Base-by-base conservation (phyloP, 1,284 basidiomycete genomes). In the Salmacisia buchloeana region DNA sequence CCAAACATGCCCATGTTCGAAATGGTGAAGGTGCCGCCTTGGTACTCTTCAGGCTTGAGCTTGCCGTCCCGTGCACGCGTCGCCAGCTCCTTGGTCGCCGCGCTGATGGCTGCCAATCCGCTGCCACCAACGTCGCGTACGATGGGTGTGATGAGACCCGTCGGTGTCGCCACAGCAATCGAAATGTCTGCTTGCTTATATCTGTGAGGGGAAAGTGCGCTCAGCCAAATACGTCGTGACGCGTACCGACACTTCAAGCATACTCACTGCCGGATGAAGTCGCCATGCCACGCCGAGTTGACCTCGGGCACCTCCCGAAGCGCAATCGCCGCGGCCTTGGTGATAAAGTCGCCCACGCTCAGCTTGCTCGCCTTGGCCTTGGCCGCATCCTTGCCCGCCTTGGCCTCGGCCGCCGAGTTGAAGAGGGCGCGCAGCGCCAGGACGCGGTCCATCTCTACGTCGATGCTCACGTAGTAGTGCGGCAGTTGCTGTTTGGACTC, bases 1-100 rank as follows among this genome's bases (percentile, higher is more conserved):
- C 92, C 94, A 79, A 86, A 96, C 96, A 98, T 98, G 83, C 96
- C 96, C 72, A 99, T 86, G 84, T 99, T 99, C 71, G 96, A 98
- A 81, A 99, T 92, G 62, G 96, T 98, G 84, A 99, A 98, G 12
- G 92, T 90, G 62, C 96, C 96, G 69, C 96, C 96, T 89, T 92
- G 76, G 85, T 98, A 99, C 82, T 99, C 94, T 62, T 90, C 85
- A 36, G 96, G 94, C 80, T 89, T 85, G 63, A 99, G 86, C 84
- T 98, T 98, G 77, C 94, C 92, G 72, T 97, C 94, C 59, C 94
- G 88, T 38, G 96, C 96, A 83, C 93, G 93, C 83, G 88, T 88
- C 1, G 94, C 96, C 49, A 99, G 86, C 21, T 87, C 83, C 84
- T 98, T 99, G 56, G 92, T 88, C 81, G 94, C 90, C 12, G 91